Base-by-base conservation (phyloP, 306 rosid species). In the Cyclanthera cordifolia region DNA sequence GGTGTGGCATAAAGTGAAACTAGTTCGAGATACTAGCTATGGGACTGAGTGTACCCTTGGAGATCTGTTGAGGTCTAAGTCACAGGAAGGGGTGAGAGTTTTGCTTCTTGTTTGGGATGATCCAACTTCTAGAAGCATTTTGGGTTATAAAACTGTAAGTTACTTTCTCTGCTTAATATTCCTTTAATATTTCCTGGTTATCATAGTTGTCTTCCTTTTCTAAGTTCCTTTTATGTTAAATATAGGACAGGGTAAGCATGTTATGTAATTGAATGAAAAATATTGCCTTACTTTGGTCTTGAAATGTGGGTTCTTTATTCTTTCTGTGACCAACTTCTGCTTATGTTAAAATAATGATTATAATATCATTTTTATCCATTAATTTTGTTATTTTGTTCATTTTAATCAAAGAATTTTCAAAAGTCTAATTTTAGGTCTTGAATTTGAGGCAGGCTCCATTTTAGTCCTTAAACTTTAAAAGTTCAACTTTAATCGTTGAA, bases 101-200 rank as follows among this genome's bases (percentile, higher is more conserved):
- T 85, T 93, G 80, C 90, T 93, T 52, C 99, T 93, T 81, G 76
- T 93, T 67, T 93, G 99, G 99, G 99, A 93, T 75, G 99, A 93
- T 69, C 99, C 96, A 21, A 85, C 99, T 19, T 93, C 99, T 49
- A 89, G 95, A 79, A 93, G 67, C 82, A 90, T 93, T 79, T 75
- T 93, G 53, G 99, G 99, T 60, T 86, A 83, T 74, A 83, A 65
- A 77, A 86, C 90, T 8, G 99, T 90, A 70, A 88, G 95, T 85
- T 47, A 24, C 67, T 72, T 71, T 41, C 24, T 65, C 49, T 53
- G 39, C 39, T 46, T 59, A 23, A 8, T 45, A 45, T 65, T 43
- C 39, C 70, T 65, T 14, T 12, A 27, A 65, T 1, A 25, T 65
- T 45, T 23, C 54, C 39, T 65, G 23, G 20, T 64, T 39, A 41